Conservation (phyloP, 1,284 basidiomycete genomes). For the Ceratobasidium sp. region DNA sequence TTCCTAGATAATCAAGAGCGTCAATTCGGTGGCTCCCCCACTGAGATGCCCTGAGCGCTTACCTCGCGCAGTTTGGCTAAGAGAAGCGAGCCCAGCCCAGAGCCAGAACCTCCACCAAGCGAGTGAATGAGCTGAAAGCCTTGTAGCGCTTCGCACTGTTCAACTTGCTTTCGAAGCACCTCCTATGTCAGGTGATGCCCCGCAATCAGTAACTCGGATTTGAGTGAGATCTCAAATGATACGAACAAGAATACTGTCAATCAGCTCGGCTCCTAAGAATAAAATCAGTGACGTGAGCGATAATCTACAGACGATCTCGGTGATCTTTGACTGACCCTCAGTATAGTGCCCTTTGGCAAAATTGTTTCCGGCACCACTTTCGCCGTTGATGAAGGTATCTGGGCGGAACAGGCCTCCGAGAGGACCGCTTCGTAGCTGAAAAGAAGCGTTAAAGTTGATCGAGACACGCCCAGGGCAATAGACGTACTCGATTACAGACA, state of each 20-base stretch:
- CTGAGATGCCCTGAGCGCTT: slow-evolving; percentile 44
- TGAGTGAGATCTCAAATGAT: slow-evolving; percentile 1
- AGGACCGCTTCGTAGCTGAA: slow-evolving; percentile 68
- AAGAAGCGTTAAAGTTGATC: slow-evolving; percentile 8
- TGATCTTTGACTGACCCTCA: slow-evolving; percentile 62
- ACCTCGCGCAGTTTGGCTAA: slow-evolving; percentile 84
- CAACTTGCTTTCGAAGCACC: slow-evolving; percentile 72
- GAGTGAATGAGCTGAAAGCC: slow-evolving; percentile 94
- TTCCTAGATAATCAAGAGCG: slow-evolving; percentile 62
- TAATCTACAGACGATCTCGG: background rate
- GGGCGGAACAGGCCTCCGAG: slow-evolving; percentile 82
- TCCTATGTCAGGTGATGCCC: slow-evolving; percentile 56
- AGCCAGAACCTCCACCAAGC: slow-evolving; percentile 90
- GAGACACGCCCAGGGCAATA: slow-evolving; percentile 44
- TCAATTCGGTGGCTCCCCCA: slow-evolving; percentile 43
- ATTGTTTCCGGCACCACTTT: slow-evolving; percentile 84
- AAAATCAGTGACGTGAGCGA: slow-evolving; percentile 19
- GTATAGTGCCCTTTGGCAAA: slow-evolving; percentile 93
- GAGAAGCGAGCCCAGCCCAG: slow-evolving; percentile 82
- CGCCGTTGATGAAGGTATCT: slow-evolving; percentile 81
- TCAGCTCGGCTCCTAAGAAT: slow-evolving; percentile 81
- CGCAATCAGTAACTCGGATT: slow-evolving; percentile 35
- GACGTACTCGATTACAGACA: slow-evolving; percentile 77
- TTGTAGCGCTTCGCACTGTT: slow-evolving; percentile 85
- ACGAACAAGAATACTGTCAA: slow-evolving; percentile 78